Conservation (phyloP, 2,329 filamentous ascomycete species). For the Byssothecium circinans region DNA sequence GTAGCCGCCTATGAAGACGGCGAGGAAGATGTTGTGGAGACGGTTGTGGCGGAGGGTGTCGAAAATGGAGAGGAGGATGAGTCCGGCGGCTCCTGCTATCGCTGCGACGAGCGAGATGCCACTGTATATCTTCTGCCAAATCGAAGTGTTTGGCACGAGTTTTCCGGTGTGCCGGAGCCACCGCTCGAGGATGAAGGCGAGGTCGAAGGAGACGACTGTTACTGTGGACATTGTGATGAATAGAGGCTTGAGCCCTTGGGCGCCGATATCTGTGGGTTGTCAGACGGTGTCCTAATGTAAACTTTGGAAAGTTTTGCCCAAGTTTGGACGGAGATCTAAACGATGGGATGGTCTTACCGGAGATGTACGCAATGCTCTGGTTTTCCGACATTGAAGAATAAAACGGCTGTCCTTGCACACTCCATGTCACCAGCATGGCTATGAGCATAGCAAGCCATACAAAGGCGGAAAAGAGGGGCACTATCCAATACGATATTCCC, state of each 20-base stretch:
- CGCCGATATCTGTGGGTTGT: conserved; percentile 56
- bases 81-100: conserved; percentile 72
- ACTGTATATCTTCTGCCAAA: conserved; percentile 64
- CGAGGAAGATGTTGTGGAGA: conserved; percentile 75
- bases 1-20: conserved; percentile 84
- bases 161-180: conserved; percentile 82
- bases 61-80: conserved; percentile 84
- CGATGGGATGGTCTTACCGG: conserved; percentile 53
- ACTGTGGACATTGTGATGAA: conserved; percentile 73
- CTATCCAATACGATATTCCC: conserved; percentile 57
- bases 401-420: conserved; percentile 56
- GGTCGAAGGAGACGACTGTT: conserved; percentile 77
- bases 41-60: conserved; percentile 71
- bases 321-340: no score
- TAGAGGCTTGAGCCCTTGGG: conserved; percentile 68
- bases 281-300: conserved; percentile 2
- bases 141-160: conserved; percentile 71
- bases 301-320: no score
- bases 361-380: conserved; percentile 72
- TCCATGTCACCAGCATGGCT: conserved; percentile 71
- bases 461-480: conserved; percentile 68
- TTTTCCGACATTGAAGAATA: conserved; percentile 62
- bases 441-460: conserved; percentile 62
- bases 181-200: conserved; percentile 78
- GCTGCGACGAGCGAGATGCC: conserved; percentile 67